Conservation (phyloP, 2,329 filamentous ascomycete species). For the Beauveria brongniartii region DNA sequence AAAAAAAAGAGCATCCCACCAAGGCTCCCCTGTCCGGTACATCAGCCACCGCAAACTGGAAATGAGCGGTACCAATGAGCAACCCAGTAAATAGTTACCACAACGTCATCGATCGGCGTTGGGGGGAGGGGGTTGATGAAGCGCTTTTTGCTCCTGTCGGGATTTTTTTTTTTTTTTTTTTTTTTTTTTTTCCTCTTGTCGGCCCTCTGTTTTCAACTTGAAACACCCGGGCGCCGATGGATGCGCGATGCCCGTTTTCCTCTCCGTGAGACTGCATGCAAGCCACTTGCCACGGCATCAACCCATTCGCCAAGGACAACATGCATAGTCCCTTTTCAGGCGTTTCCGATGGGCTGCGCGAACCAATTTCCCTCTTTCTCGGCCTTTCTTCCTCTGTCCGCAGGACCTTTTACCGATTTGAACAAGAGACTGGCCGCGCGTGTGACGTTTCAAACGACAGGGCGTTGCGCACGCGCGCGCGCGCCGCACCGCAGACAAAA, state of each 20-base stretch:
- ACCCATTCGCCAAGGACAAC: too few relatives aligned
- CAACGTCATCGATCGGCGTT: constrained; percentile 9
- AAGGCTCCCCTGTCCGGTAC: background rate
- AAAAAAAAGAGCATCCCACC: background rate
- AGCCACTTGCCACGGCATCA: too few relatives aligned
- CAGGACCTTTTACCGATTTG: too few relatives aligned
- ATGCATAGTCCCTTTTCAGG: too few relatives aligned
- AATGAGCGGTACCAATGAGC: background rate
- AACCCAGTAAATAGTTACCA: background rate
- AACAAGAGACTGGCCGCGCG: background rate
- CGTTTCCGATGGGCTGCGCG: too few relatives aligned
- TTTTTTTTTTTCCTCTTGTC: background rate
- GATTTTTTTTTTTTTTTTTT: background rate
- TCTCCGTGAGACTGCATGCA: background rate
- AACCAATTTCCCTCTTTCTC: background rate
- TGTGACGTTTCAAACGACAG: constrained; percentile 1
- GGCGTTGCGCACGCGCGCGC: too few relatives aligned
- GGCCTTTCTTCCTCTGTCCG: background rate
- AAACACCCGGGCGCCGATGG: background rate
- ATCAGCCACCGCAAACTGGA: background rate
- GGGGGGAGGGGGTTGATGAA: background rate
- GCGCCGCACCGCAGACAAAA: too few relatives aligned
- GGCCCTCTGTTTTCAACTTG: background rate
- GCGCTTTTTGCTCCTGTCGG: background rate
- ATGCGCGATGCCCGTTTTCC: background rate